Conservation (phyloP, 1,139 yeast species). For the Blastobotrys capitulatus region DNA sequence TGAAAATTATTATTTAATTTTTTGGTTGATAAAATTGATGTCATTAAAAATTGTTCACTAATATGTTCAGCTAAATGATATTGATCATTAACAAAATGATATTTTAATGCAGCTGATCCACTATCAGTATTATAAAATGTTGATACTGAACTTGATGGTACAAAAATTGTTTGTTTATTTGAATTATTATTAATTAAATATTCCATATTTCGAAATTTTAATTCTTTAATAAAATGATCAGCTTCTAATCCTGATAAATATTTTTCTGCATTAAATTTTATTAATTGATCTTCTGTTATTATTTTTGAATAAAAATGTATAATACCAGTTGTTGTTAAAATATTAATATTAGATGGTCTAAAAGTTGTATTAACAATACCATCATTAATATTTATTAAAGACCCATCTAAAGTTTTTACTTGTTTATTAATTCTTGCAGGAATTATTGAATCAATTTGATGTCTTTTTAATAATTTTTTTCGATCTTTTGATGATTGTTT, state of each 20-base stretch:
- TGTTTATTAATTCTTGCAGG: not conserved
- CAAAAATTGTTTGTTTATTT: constrained; percentile 53
- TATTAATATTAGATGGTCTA: constrained; percentile 38
- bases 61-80: constrained; percentile 32
- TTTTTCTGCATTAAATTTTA: constrained; percentile 58
- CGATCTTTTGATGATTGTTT: constrained; percentile 36
- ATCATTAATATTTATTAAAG: constrained; percentile 15
- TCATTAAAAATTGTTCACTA: constrained; percentile 13
- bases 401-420: not conserved
- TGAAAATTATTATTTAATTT: constrained; percentile 38
- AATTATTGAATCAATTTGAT: constrained; percentile 21
- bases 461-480: constrained; percentile 32
- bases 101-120: constrained; percentile 37
- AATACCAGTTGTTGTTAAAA: constrained; percentile 53
- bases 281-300: constrained; percentile 30
- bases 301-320: constrained; percentile 49
- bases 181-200: constrained; percentile 45
- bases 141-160: constrained; percentile 31
- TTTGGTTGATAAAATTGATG: constrained; percentile 36
- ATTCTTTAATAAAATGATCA: constrained; percentile 61
- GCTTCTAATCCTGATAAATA: constrained; percentile 67
- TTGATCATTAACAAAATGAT: constrained; percentile 61
- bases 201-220: constrained; percentile 56
- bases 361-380: constrained; percentile 22
- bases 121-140: constrained; percentile 28